Evolutionary conservation across 768 basidiomycete genomes (phyloP).

Genomic region (Collybia sp.): DNA sequence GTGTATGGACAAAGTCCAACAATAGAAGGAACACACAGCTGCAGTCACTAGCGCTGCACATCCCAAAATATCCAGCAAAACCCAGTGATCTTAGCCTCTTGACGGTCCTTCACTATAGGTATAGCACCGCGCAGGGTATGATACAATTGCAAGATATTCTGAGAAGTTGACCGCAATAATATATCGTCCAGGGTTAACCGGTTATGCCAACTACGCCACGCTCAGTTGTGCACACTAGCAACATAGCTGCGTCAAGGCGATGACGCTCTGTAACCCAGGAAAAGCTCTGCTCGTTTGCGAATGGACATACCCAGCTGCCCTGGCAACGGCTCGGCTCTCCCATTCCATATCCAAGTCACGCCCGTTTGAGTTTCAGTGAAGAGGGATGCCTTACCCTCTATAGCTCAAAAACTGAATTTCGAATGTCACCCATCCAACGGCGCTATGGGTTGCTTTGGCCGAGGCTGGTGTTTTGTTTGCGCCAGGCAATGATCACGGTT

Average conservation of each 20-base stretch:
- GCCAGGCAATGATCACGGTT: conserved; percentile 41
- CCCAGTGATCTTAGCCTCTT: conserved; percentile 54
- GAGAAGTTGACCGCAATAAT: conserved; percentile 50
- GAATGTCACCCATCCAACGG: conserved; percentile 46
- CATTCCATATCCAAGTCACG: conserved; percentile 29
- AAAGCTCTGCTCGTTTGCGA: conserved; percentile 57
- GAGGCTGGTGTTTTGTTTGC: conserved; percentile 59
- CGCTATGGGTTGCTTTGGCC: conserved; percentile 58
- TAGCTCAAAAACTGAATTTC: conserved; percentile 57
- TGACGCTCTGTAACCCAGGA: conserved; percentile 65
- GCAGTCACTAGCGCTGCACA: conserved; percentile 34
- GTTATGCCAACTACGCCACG: conserved; percentile 52
- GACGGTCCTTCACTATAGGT: conserved; percentile 69
- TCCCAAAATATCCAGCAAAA: conserved; percentile 56
- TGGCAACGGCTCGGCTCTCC: conserved; percentile 35
- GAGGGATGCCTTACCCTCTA: conserved; percentile 45
- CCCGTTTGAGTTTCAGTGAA: conserved; percentile 54
- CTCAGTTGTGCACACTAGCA: conserved; percentile 56
- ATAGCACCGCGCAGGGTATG: conserved; percentile 48
- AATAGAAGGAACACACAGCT: conserved; percentile 39
- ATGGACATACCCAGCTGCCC: conserved; percentile 69
- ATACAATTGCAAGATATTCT: conserved; percentile 53
- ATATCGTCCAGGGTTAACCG: conserved; percentile 52
- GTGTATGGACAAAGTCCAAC: no score
- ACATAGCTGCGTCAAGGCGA: conserved; percentile 61